Conservation (phyloP, 441 rosid genomes). For the Theobroma grandiflorum region DNA sequence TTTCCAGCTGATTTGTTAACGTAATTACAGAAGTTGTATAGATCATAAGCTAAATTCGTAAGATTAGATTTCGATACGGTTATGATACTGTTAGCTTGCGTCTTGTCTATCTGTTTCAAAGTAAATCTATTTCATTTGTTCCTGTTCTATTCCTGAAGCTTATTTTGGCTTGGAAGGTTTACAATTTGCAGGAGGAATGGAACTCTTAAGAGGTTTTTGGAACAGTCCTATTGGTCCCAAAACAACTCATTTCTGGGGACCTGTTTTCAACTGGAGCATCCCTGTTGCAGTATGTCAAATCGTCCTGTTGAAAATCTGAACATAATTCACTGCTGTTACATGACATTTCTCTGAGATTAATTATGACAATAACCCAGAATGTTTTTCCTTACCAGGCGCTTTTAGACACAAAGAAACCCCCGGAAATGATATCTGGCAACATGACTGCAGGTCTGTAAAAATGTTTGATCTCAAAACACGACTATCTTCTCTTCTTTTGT, state of each 20-base stretch:
- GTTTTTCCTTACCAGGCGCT: constrained; percentile 21
- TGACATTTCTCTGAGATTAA: neutral
- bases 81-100: neutral
- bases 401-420: constrained; percentile 37
- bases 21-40: too few species aligned
- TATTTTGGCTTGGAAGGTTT: neutral
- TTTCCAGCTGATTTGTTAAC: neutral
- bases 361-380: neutral
- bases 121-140: neutral
- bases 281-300: constrained; percentile 34
- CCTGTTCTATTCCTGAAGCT: neutral
- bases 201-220: constrained; percentile 65
- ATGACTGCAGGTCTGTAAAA: constrained; percentile 37
- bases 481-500: neutral
- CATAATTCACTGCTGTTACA: neutral
- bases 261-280: constrained; percentile 91
- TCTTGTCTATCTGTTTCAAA: neutral
- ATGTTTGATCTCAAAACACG: neutral
- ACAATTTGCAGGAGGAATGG: neutral
- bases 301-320: neutral
- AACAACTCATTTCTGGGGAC: constrained; percentile 98
- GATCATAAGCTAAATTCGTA: too few species aligned
- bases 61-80: too few species aligned
- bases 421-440: constrained; percentile 37
- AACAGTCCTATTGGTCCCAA: constrained; percentile 95